phyloP scores from a whole-genome alignment of 2,329 filamentous ascomycete species.

The Penicillium verrucosum region DNA sequence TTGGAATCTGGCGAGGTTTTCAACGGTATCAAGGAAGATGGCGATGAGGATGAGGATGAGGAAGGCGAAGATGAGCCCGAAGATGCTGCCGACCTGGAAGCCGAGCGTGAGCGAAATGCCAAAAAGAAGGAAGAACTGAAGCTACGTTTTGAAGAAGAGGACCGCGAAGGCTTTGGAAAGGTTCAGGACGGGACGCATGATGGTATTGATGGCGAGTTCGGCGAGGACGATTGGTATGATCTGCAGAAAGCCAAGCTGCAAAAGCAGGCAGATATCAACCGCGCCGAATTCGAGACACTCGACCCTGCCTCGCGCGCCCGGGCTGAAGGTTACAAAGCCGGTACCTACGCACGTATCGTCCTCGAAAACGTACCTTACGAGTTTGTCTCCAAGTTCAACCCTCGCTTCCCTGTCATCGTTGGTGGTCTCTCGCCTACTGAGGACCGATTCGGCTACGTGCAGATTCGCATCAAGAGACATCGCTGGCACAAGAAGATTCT shows the following conservation, averaged over 20 bases:
- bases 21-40: constrained; percentile 42
- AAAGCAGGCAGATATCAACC: constrained; percentile 96
- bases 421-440: constrained; percentile 92
- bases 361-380: constrained; percentile 87
- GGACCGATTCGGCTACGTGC: constrained; percentile 91
- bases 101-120: constrained; percentile 87
- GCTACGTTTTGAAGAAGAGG: constrained; percentile 93
- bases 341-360: constrained; percentile 88
- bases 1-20: constrained; percentile 69
- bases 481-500: constrained; percentile 99
- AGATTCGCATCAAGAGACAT: constrained; percentile 94
- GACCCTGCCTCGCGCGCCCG: constrained; percentile 78
- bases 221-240: constrained; percentile 98
- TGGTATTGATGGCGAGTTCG: constrained; percentile 69
- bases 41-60: constrained; percentile 47
- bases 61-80: constrained; percentile 51
- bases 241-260: constrained; percentile 90
- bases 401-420: constrained; percentile 78
- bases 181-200: constrained; percentile 80
- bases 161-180: constrained; percentile 82
- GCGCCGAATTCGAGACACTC: constrained; percentile 81
- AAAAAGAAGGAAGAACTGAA: constrained; percentile 91
- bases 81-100: constrained; percentile 61
- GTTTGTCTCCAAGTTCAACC: constrained; percentile 78
- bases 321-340: constrained; percentile 87